A percentile compares a stretch with the other conserved stretches of the same genome.
Evolutionary conservation across 179 eudicot genomes (phyloP).

Genomic region (Vitellaria paradoxa): DNA sequence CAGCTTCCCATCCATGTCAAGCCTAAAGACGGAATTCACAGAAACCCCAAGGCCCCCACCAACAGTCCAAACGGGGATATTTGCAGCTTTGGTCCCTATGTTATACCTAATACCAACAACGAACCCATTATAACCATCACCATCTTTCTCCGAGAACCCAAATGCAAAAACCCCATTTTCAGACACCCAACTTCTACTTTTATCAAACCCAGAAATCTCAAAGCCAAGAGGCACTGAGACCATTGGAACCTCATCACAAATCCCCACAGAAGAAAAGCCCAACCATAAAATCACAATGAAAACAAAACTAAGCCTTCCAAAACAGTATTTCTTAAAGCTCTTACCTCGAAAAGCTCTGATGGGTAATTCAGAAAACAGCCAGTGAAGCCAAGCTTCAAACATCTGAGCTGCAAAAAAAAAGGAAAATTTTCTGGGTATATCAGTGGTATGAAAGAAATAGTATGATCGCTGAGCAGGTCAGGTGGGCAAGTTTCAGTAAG

Average conservation of each 20-base stretch:
- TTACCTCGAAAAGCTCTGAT: constrained; percentile 36
- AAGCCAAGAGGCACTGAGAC: constrained; percentile 45
- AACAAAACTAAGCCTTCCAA: constrained; percentile 14
- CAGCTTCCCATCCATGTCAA: constrained; percentile 51
- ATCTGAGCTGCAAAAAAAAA: constrained; percentile 22
- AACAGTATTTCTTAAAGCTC: constrained; percentile 21
- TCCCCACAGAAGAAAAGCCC: constrained; percentile 38
- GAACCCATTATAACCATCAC: constrained; percentile 35
- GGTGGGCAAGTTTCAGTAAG: constrained; percentile 7
- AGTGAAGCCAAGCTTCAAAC: constrained; percentile 25
- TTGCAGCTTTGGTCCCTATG: constrained; percentile 36
- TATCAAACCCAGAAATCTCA: constrained; percentile 43
- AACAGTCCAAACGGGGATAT: constrained; percentile 59
- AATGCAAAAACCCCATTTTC: constrained; percentile 63
- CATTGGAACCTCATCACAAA: constrained; percentile 33
- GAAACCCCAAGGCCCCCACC: constrained; percentile 65
- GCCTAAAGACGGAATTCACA: constrained; percentile 45
- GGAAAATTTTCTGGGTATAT: neutral
- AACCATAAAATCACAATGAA: constrained; percentile 23
- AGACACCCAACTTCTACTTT: constrained; percentile 43
- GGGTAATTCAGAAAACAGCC: constrained; percentile 20
- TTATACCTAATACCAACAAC: constrained; percentile 57
- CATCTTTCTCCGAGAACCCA: constrained; percentile 47
- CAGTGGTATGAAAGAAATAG: neutral
- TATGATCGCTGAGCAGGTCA: constrained; percentile 14